phyloP scores from a whole-genome alignment of 257 asterid species.

The Solanum sitiens region DNA sequence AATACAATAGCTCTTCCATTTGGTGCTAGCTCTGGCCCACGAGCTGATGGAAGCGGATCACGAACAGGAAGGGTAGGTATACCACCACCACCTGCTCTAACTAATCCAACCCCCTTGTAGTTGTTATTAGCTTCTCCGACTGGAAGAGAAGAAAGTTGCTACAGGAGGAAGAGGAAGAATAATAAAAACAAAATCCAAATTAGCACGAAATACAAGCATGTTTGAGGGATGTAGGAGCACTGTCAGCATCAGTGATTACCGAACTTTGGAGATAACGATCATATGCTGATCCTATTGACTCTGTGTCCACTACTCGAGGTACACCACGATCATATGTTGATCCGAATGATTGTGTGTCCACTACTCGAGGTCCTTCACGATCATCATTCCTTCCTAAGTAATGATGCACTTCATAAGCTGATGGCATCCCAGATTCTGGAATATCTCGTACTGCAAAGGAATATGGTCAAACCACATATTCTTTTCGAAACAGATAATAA shows the following conservation, averaged over 20 bases:
- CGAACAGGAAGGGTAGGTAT: constrained; percentile 15
- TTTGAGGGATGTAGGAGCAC: neutral
- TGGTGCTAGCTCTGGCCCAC: constrained; percentile 21
- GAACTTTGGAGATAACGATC: constrained; percentile 42
- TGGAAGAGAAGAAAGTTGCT: constrained; percentile 26
- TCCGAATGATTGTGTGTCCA: constrained; percentile 20
- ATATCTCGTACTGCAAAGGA: constrained; percentile 11
- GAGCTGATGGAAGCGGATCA: constrained; percentile 18
- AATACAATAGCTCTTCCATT: constrained; percentile 24
- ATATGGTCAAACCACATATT: neutral
- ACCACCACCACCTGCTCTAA: constrained; percentile 19
- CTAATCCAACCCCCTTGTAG: constrained; percentile 17
- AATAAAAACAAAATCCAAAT: neutral
- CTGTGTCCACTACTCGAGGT: constrained; percentile 23
- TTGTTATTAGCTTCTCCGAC: constrained; percentile 27
- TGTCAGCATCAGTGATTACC: constrained; percentile 19
- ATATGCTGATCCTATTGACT: constrained; percentile 39
- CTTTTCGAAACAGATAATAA: neutral
- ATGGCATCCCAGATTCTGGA: constrained; percentile 11
- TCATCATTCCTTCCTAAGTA: constrained; percentile 22
- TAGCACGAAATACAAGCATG: neutral
- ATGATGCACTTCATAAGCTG: constrained; percentile 19
- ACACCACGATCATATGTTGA: constrained; percentile 16
- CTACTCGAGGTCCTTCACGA: constrained; percentile 17
- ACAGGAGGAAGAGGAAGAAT: constrained; percentile 1